Percentiles rank a stretch among this genome's conserved stretches.
Evolutionary conservation across 2,329 filamentous ascomycete species (phyloP).

Genomic region (Endoconidiophora laricicola): DNA sequence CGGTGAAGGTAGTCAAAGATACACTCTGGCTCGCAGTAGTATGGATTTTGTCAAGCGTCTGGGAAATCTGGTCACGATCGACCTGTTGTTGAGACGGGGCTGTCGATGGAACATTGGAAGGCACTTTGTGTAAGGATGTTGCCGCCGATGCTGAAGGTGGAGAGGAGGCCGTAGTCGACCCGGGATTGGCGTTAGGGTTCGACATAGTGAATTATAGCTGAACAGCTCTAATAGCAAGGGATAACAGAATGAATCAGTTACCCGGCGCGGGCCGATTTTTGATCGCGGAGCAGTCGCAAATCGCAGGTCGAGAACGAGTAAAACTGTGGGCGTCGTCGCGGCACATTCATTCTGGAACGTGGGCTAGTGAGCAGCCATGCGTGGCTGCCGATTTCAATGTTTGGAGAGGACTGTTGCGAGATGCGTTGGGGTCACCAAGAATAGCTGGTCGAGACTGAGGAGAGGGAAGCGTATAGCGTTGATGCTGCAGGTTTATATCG

Average conservation of each 20-base stretch:
- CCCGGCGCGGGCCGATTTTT: too few relatives aligned
- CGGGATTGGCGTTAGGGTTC: background rate
- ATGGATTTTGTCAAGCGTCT: slow-evolving; percentile 75
- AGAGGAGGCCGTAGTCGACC: background rate
- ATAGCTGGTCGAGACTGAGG: too few relatives aligned
- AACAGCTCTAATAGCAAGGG: too few relatives aligned
- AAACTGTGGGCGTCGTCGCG: background rate
- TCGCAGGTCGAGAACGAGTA: background rate
- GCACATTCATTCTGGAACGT: background rate
- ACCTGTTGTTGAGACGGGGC: slow-evolving; percentile 21
- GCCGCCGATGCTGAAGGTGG: slow-evolving; percentile 11
- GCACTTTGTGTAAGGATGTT: slow-evolving; percentile 22
- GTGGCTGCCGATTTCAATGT: too few relatives aligned
- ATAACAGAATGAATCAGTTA: too few relatives aligned
- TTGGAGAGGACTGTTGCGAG: too few relatives aligned
- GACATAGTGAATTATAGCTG: background rate
- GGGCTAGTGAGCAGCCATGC: too few relatives aligned
- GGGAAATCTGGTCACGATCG: slow-evolving; percentile 59
- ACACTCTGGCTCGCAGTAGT: slow-evolving; percentile 72
- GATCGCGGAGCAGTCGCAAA: too few relatives aligned
- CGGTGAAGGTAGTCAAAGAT: slow-evolving; percentile 81
- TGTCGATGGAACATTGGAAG: slow-evolving; percentile 27
- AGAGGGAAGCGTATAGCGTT: too few relatives aligned
- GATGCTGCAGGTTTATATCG: too few relatives aligned
- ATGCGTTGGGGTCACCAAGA: too few relatives aligned